Conservation (phyloP, 805 yeast genomes). For the Priceomyces haplophilus region DNA sequence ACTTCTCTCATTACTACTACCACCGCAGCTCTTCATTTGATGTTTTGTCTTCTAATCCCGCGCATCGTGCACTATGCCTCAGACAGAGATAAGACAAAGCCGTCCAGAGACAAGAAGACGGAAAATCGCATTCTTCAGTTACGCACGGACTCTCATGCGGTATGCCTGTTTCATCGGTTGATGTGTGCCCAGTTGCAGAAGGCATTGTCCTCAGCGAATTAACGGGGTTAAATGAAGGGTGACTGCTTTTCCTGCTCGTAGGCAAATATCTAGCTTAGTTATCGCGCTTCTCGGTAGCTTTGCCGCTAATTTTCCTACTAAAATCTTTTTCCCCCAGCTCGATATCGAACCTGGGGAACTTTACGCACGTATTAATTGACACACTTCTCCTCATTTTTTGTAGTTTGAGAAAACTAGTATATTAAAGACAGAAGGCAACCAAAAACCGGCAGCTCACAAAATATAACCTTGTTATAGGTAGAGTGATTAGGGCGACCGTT, state of each 20-base stretch:
- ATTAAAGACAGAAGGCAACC: too few relatives aligned
- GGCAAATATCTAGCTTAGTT: too few relatives aligned
- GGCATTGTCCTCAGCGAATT: background rate
- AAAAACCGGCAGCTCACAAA: too few relatives aligned
- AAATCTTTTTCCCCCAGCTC: background rate
- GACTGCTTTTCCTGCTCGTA: too few relatives aligned
- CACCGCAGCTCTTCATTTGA: too few relatives aligned
- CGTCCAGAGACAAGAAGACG: background rate
- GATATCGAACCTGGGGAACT: slow-evolving; percentile 2
- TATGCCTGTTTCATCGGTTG: background rate
- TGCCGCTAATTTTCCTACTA: background rate
- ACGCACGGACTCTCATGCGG: background rate
- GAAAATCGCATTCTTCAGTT: background rate
- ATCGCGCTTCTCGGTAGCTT: too few relatives aligned
- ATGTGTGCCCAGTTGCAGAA: background rate
- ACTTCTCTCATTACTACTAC: too few relatives aligned
- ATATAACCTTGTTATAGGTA: background rate
- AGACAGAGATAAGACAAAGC: background rate
- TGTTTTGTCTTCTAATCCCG: too few relatives aligned
- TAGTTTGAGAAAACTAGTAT: background rate
- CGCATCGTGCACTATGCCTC: too few relatives aligned
- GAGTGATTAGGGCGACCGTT: background rate
- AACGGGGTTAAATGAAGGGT: background rate
- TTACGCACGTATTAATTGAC: slow-evolving; percentile 2
- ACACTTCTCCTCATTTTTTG: slow-evolving; percentile 3